Percentiles rank a stretch among this genome's conserved stretches.
phyloP scores from a whole-genome alignment of 495 filamentous ascomycete species.

The Penicillium pulvis region DNA sequence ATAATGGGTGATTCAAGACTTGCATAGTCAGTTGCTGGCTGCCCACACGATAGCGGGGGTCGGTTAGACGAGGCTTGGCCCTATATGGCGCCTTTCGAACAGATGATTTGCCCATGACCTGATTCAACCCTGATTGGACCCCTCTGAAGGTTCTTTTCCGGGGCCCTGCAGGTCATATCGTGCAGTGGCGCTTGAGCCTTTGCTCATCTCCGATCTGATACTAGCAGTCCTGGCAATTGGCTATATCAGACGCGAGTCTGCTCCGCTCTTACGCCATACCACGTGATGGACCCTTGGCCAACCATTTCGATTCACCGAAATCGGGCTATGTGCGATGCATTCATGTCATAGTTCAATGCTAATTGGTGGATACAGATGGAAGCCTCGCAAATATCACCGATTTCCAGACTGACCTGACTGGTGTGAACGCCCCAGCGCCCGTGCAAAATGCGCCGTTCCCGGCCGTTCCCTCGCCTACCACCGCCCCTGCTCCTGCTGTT shows the following conservation, averaged over 20 bases:
- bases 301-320: conserved; percentile 13
- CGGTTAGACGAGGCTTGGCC: conserved; percentile 14
- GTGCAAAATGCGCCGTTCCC: conserved; percentile 35
- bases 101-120: conserved; percentile 7
- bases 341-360: conserved; percentile 16
- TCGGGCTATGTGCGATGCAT: neutral
- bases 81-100: conserved; percentile 21
- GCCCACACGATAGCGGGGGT: neutral
- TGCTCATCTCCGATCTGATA: conserved; percentile 16
- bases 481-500: conserved; percentile 27
- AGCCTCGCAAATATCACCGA: conserved; percentile 38
- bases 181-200: conserved; percentile 18
- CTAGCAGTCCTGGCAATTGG: conserved; percentile 19
- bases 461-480: conserved; percentile 26
- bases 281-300: conserved; percentile 36
- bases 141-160: conserved; percentile 4
- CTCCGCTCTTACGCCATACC: conserved; percentile 43
- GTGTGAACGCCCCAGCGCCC: conserved; percentile 27
- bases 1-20: neutral
- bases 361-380: conserved; percentile 32
- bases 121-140: conserved; percentile 7
- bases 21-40: conserved; percentile 14
- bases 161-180: conserved; percentile 23
- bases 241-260: conserved; percentile 26
- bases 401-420: conserved; percentile 35